phyloP scores from a whole-genome alignment of 768 basidiomycete genomes.

The Termitomyces sp. region DNA sequence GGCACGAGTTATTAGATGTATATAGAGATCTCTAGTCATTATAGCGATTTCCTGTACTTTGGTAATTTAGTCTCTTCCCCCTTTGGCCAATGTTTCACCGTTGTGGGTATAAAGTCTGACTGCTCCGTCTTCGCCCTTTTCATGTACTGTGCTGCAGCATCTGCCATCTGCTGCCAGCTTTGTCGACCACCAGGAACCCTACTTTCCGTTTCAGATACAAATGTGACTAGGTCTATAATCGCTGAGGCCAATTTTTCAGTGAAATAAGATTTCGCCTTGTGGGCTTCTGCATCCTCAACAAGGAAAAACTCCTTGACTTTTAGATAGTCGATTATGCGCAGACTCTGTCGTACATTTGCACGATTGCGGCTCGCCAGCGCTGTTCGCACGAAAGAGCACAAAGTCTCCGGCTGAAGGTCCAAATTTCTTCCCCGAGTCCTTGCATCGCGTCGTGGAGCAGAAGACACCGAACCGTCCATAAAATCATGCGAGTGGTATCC shows the following conservation, averaged over 20 bases:
- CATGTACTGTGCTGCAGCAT: constrained; percentile 13
- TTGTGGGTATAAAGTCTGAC: constrained; percentile 14
- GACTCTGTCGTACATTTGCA: constrained; percentile 49
- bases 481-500: constrained; percentile 55
- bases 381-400: constrained; percentile 52
- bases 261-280: constrained; percentile 30
- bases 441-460: constrained; percentile 33
- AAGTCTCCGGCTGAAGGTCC: constrained; percentile 42
- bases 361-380: constrained; percentile 47
- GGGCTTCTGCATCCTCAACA: constrained; percentile 8
- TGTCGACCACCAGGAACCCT: constrained; percentile 12
- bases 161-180: constrained; percentile 23
- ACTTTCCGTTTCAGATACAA: constrained; percentile 20
- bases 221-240: constrained; percentile 34
- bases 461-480: constrained; percentile 35
- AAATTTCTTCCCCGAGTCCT: constrained; percentile 39
- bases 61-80: constrained; percentile 5
- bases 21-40: constrained; percentile 5
- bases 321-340: constrained; percentile 51
- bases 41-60: constrained; percentile 7
- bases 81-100: neutral
- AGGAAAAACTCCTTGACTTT: constrained; percentile 29
- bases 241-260: constrained; percentile 43
- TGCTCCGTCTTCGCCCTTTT: neutral
- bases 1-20: constrained; percentile 1